Percentiles rank a stretch among this genome's conserved stretches.
Evolutionary conservation across 2,329 filamentous ascomycete species (phyloP).

Genomic region (Epichloe coenophiala): DNA sequence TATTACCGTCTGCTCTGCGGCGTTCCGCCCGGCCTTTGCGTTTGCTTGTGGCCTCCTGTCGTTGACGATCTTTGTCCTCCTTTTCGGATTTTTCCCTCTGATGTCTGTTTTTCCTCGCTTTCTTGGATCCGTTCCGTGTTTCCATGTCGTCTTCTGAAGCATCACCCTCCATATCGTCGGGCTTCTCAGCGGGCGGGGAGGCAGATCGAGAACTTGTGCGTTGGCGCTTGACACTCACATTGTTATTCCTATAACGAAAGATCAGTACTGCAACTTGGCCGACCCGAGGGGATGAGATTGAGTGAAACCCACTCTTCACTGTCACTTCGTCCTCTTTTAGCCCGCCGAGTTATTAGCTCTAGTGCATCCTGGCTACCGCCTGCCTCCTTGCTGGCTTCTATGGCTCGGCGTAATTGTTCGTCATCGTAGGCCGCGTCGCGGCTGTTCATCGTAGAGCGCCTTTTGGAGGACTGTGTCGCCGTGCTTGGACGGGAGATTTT

Average conservation of each 20-base stretch:
- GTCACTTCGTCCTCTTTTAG: constrained; percentile 77
- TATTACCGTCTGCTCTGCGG: constrained; percentile 63
- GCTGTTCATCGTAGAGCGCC: constrained; percentile 95
- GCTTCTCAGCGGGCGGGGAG: constrained; percentile 35
- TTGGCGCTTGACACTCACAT: constrained; percentile 62
- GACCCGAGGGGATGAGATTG: constrained; percentile 4
- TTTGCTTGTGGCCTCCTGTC: constrained; percentile 62
- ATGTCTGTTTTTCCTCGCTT: constrained; percentile 44
- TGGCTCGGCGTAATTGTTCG: constrained; percentile 73
- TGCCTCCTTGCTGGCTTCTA: constrained; percentile 90
- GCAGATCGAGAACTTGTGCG: constrained; percentile 67
- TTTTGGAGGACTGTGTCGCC: constrained; percentile 52
- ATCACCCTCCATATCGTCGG: constrained; percentile 37
- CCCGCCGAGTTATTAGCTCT: constrained; percentile 47
- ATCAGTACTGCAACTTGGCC: constrained; percentile 13
- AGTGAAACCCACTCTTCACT: constrained; percentile 71
- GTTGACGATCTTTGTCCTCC: constrained; percentile 62
- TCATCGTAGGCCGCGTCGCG: constrained; percentile 91
- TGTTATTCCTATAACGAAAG: constrained; percentile 40
- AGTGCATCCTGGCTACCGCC: constrained; percentile 30
- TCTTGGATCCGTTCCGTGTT: constrained; percentile 41
- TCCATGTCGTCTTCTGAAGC: constrained; percentile 60
- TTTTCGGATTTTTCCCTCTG: constrained; percentile 51
- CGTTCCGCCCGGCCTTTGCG: constrained; percentile 72
- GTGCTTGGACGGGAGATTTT: constrained; percentile 42